Percentiles rank a stretch among this genome's conserved stretches.
These are phyloP conservation scores for Cystobasidium sp. DNA, from an alignment of 1,284 basidiomycete genomes.

Conservation along the genomic window DNA sequence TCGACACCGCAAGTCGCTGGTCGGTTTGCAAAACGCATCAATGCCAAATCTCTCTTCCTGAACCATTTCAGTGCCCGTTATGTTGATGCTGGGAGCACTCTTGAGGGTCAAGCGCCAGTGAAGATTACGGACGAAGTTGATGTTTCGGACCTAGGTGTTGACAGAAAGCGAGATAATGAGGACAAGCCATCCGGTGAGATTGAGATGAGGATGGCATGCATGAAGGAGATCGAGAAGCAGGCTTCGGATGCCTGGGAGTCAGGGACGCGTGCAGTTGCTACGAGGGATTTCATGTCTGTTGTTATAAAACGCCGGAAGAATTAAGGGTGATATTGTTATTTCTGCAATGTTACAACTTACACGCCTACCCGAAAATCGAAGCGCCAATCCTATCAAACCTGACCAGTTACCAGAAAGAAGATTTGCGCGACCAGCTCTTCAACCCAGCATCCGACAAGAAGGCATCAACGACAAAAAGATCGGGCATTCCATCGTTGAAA, in stretches of 20 bases:
- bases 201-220: slow-evolving; percentile 58
- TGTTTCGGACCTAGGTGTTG: slow-evolving; percentile 59
- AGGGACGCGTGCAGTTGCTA: slow-evolving; percentile 62
- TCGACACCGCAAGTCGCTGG: slow-evolving; percentile 81
- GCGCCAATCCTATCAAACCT: too few species aligned
- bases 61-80: slow-evolving; percentile 67
- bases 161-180: slow-evolving; percentile 57
- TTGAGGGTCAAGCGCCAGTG: slow-evolving; percentile 8
- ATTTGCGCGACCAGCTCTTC: not conserved
- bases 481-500: not conserved
- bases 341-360: not conserved
- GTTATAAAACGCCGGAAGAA: slow-evolving; percentile 56
- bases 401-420: not conserved
- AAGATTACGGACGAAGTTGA: slow-evolving; percentile 34
- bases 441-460: not conserved
- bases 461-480: not conserved
- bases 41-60: slow-evolving; percentile 70
- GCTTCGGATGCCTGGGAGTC: slow-evolving; percentile 66
- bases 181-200: slow-evolving; percentile 57
- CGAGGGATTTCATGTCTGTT: slow-evolving; percentile 71
- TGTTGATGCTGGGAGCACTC: slow-evolving; percentile 53
- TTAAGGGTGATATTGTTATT: not conserved
- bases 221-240: slow-evolving; percentile 69
- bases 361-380: too few species aligned
- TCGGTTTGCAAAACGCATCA: slow-evolving; percentile 69